Conservation (phyloP, 345 rosid species). For the Melaleuca quinquenervia region DNA sequence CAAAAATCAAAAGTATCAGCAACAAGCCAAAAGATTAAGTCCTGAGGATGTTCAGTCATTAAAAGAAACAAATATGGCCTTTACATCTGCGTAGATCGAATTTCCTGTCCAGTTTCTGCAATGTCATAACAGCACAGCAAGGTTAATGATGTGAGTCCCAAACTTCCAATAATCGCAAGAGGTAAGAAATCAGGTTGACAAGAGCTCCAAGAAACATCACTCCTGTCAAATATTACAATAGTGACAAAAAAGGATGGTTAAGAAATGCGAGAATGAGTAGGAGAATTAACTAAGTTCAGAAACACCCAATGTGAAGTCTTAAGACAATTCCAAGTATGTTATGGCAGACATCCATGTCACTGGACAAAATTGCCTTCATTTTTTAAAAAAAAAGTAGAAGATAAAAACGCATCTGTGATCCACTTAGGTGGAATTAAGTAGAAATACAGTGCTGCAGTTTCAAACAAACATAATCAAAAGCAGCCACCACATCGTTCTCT, state of each 20-base stretch:
- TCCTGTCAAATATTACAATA: constrained; percentile 32
- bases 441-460: background rate
- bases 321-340: background rate
- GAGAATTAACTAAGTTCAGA: background rate
- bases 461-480: background rate
- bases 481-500: background rate
- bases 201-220: constrained; percentile 92
- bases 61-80: background rate
- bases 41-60: background rate
- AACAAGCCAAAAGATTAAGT: background rate
- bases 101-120: constrained; percentile 57
- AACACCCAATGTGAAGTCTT: background rate
- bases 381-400: background rate
- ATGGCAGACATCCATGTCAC: background rate
- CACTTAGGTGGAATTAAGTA: background rate
- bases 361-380: background rate
- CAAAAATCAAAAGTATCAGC: background rate
- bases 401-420: background rate
- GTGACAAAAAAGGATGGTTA: constrained; percentile 33
- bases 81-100: background rate
- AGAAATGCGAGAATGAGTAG: constrained; percentile 14
- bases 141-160: constrained; percentile 99
- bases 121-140: constrained; percentile 95
- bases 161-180: constrained; percentile 97
- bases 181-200: constrained; percentile 91